Base-by-base conservation (phyloP, 176 grass and related monocot genomes). In the Aechmea fasciata region DNA sequence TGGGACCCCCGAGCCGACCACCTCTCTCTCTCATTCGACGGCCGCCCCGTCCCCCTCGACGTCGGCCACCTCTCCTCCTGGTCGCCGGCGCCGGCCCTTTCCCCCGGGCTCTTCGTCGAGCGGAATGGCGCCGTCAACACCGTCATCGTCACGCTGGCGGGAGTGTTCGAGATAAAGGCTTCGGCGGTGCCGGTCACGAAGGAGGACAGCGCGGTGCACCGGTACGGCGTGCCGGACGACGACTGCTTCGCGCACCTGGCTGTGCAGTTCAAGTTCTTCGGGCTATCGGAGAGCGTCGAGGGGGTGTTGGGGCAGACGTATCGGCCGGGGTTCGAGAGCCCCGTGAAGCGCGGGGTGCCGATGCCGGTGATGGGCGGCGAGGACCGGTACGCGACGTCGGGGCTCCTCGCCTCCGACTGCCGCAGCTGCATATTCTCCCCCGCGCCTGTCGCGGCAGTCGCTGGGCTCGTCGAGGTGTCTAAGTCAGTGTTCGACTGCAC, bases 1-100 rank as follows among this genome's bases (percentile, higher is more conserved):
- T 85, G 83, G 83, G 67, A 85, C 53, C n/a, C 49, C 52, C 13
- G 19, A 2, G 75, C 63, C 5, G 78, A 85, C 61, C 74, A 85
- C 72, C 68, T 85, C 62, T 24, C 74, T 63, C 63, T 81, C 52
- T 23, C 78, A 50, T 64, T 85, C 63, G 75, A 81, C 51, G 73
- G 83, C 24, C 3, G 33, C 33, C 5, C 33, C 33, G 68, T 73
- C 3, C 52, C 74, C 66, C 11, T 85, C 48, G 71, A 66, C 12
- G 19, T 81, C 12, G 63, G 62, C 5, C 9, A 69, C 48, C 78
- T 73, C 41, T 47, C 76, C 51, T 68, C 47, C 72, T 48, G 74
- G 54, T 62, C 68, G 64, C 77, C 78, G 22, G 22, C 22, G 77
- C 23, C 64, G 61, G 49, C 64, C 64, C 64, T 14, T 11, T 29